These are phyloP conservation scores for Eucalyptus paniculata DNA, from an alignment of 345 rosid genomes.

Conservation along the genomic window DNA sequence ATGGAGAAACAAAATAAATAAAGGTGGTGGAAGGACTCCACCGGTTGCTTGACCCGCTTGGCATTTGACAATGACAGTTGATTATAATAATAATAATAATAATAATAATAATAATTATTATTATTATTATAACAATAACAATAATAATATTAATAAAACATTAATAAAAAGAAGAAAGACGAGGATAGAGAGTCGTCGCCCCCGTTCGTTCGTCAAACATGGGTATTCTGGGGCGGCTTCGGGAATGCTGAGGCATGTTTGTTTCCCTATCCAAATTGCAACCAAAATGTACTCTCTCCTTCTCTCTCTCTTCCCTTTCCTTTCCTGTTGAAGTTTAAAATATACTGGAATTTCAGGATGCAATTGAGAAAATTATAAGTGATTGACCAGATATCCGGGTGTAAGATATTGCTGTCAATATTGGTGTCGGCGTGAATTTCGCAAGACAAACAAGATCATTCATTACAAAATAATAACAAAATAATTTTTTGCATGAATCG, in stretches of 20 bases:
- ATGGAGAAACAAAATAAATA: too few species aligned
- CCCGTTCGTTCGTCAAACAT: neutral
- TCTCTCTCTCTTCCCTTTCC: neutral
- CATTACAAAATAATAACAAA: too few species aligned
- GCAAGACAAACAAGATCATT: neutral
- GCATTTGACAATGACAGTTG: neutral
- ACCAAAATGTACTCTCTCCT: neutral
- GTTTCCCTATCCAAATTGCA: neutral
- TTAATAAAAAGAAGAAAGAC: neutral
- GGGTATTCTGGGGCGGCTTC: neutral
- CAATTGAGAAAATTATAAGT: neutral
- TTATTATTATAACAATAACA: neutral
- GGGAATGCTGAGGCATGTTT: neutral
- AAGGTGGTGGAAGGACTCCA: neutral
- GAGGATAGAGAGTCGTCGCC: neutral
- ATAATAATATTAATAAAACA: neutral
- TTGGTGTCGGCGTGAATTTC: neutral
- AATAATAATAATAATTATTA: fast-evolving
- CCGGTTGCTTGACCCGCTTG: neutral
- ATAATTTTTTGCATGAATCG: neutral
- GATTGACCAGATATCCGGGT: neutral
- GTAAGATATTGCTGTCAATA: neutral
- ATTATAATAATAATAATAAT: too few species aligned
- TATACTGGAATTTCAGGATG: neutral
- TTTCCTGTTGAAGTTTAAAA: neutral